Evolutionary conservation across 1,284 basidiomycete genomes (phyloP).

Genomic region (Pisolithus thermaeus): DNA sequence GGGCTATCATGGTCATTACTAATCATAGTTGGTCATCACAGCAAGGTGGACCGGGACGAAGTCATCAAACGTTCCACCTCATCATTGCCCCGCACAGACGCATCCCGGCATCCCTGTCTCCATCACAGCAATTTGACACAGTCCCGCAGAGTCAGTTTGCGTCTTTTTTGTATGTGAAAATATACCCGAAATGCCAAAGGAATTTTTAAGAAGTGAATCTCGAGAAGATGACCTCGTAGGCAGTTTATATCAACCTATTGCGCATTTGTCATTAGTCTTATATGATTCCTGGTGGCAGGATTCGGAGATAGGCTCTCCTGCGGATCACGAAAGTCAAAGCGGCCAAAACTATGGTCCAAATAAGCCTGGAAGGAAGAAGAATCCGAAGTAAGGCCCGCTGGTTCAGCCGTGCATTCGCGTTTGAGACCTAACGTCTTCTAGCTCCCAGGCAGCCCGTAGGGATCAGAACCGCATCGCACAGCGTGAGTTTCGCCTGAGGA

Average conservation of each 20-base stretch:
- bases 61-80: background rate
- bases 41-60: background rate
- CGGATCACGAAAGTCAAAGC: conserved; percentile 30
- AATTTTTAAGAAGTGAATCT: conserved; percentile 22
- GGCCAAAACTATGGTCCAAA: conserved; percentile 39
- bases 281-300: conserved; percentile 34
- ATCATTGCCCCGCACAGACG: background rate
- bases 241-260: conserved; percentile 8
- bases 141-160: background rate
- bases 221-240: conserved; percentile 21
- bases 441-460: conserved; percentile 78
- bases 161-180: background rate
- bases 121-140: background rate
- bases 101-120: background rate
- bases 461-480: conserved; percentile 93
- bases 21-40: background rate
- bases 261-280: conserved; percentile 13
- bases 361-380: conserved; percentile 79
- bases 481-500: conserved; percentile 84
- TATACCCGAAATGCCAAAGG: background rate
- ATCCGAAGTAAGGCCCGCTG: conserved; percentile 60
- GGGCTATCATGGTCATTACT: background rate
- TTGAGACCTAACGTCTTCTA: conserved; percentile 23
- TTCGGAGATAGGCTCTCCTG: conserved; percentile 55
- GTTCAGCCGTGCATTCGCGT: conserved; percentile 12